These are phyloP conservation scores for Boletus tomentosulus DNA, from an alignment of 768 basidiomycete species.

Conservation along the genomic window DNA sequence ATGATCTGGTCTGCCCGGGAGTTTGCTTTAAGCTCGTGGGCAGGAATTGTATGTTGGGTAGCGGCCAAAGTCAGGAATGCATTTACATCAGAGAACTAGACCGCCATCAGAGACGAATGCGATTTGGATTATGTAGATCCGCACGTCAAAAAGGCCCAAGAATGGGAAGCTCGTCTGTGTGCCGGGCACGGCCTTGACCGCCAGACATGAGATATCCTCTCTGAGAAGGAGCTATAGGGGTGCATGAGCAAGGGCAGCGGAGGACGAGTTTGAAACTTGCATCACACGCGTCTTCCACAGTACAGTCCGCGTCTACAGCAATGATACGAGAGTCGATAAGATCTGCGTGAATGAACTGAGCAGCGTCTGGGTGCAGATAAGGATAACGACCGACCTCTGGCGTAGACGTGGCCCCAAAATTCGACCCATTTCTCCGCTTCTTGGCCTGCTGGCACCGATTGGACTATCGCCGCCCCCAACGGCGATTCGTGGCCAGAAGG, in stretches of 20 bases:
- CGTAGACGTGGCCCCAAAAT: slow-evolving; percentile 52
- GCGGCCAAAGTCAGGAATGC: slow-evolving; percentile 84
- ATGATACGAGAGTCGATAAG: slow-evolving; percentile 68
- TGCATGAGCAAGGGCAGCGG: neutral
- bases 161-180: slow-evolving; percentile 27
- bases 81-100: slow-evolving; percentile 79
- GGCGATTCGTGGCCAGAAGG: slow-evolving; percentile 18
- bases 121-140: slow-evolving; percentile 18
- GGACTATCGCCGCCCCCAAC: slow-evolving; percentile 2
- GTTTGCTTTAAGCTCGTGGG: slow-evolving; percentile 57
- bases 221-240: slow-evolving; percentile 52
- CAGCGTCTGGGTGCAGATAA: neutral
- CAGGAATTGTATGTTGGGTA: slow-evolving; percentile 63
- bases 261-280: slow-evolving; percentile 35
- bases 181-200: slow-evolving; percentile 41
- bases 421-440: slow-evolving; percentile 53
- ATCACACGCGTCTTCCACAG: slow-evolving; percentile 81
- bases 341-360: slow-evolving; percentile 37
- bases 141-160: slow-evolving; percentile 73
- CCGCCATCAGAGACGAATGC: slow-evolving; percentile 2
- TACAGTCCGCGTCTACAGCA: slow-evolving; percentile 61
- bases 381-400: slow-evolving; percentile 45
- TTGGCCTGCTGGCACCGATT: slow-evolving; percentile 13
- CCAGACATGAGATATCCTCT: slow-evolving; percentile 62
- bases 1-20: slow-evolving; percentile 65